These are phyloP conservation scores for Colletotrichum chlorophyti DNA, from an alignment of 2,329 filamentous ascomycete genomes.

Conservation along the genomic window DNA sequence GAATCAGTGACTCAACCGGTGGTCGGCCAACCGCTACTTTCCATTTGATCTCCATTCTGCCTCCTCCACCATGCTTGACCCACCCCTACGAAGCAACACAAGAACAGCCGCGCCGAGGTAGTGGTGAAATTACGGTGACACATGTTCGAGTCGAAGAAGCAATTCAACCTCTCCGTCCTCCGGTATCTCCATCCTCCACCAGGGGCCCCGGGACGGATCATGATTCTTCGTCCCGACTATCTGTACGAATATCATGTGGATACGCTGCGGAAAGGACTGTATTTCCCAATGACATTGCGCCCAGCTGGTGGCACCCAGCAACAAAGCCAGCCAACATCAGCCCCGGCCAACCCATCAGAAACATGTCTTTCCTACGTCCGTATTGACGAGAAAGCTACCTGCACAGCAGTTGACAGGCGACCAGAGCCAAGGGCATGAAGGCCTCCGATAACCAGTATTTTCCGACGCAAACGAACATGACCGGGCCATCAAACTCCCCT, in stretches of 20 bases:
- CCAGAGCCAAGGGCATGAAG: too few species aligned
- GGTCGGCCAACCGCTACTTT: too few species aligned
- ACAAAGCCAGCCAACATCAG: background rate
- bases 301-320: background rate
- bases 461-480: background rate
- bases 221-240: background rate
- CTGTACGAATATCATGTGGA: background rate
- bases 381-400: background rate
- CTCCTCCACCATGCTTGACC: background rate
- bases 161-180: background rate
- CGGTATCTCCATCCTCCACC: background rate
- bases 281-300: too few species aligned
- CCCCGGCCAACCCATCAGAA: background rate
- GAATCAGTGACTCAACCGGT: background rate
- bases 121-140: slow-evolving; percentile 11
- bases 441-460: background rate
- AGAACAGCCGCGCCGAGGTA: slow-evolving; percentile 1
- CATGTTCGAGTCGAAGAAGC: slow-evolving; percentile 7
- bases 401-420: too few species aligned
- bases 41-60: background rate
- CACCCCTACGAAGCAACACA: background rate
- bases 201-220: background rate
- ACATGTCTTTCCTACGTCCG: background rate
- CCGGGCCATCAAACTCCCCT: background rate
- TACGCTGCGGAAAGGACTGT: too few species aligned